Percentiles rank a stretch among this genome's conserved stretches.
Evolutionary conservation across 1,284 basidiomycete genomes (phyloP).

Genomic region (Pseudozyma sp.): DNA sequence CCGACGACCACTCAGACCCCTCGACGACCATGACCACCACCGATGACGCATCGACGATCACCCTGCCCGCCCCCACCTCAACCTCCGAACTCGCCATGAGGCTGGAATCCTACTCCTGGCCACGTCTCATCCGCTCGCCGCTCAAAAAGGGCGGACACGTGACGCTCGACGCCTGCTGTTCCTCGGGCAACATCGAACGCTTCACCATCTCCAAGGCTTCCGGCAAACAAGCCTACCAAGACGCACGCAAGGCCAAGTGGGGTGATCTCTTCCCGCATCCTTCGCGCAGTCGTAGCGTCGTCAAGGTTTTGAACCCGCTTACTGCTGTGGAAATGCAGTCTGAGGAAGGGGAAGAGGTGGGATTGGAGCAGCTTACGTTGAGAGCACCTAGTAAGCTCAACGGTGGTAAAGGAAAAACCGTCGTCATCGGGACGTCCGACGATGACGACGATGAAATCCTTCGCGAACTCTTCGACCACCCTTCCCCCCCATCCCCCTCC

Average conservation of each 20-base stretch:
- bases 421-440: slow-evolving; percentile 8
- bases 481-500: not conserved
- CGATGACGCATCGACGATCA: slow-evolving; percentile 2
- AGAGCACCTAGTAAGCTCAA: slow-evolving; percentile 23
- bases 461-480: slow-evolving; percentile 15
- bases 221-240: slow-evolving; percentile 93
- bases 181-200: slow-evolving; percentile 86
- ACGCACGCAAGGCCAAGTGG: slow-evolving; percentile 91
- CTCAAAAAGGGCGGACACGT: slow-evolving; percentile 92
- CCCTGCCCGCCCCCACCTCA: slow-evolving; percentile 1
- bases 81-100: slow-evolving; percentile 48
- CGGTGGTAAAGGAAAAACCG: not conserved
- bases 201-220: slow-evolving; percentile 90
- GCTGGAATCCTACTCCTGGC: slow-evolving; percentile 74
- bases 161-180: slow-evolving; percentile 87
- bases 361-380: slow-evolving; percentile 17
- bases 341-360: slow-evolving; percentile 1
- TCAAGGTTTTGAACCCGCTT: slow-evolving; percentile 35
- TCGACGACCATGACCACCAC: not conserved
- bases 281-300: slow-evolving; percentile 12
- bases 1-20: not conserved
- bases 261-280: slow-evolving; percentile 92
- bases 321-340: slow-evolving; percentile 24
- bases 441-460: slow-evolving; percentile 37
- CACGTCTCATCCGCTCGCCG: slow-evolving; percentile 88